Conservation (phyloP, 345 rosid genomes). For the Syzygium oleosum region DNA sequence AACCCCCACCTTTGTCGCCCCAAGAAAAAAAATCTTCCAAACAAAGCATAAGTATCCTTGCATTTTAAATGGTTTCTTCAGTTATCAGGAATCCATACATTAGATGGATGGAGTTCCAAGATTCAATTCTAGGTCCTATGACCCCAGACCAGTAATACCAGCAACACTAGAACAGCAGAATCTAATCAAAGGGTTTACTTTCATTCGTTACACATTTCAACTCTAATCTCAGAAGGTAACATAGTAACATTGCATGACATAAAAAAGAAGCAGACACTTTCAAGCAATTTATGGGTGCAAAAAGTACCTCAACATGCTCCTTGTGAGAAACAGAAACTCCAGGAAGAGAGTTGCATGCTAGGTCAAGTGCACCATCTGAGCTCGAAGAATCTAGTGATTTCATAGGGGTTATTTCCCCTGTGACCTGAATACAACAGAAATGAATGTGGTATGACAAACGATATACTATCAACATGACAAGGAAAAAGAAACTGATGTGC, state of each 20-base stretch:
- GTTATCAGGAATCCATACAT: background rate
- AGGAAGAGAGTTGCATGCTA: constrained; percentile 10
- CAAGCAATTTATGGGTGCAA: background rate
- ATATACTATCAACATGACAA: background rate
- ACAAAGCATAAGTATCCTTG: background rate
- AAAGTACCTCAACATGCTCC: constrained; percentile 27
- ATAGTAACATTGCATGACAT: background rate
- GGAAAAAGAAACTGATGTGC: constrained; percentile 9
- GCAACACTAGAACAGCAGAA: background rate
- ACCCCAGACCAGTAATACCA: background rate
- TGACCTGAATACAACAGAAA: constrained; percentile 14
- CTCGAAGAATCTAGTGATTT: constrained; percentile 9
- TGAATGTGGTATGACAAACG: background rate
- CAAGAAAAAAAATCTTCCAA: background rate
- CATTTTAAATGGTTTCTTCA: background rate
- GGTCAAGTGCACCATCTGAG: constrained; percentile 19
- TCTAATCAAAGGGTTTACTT: background rate
- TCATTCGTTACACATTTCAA: background rate
- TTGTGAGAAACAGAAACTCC: constrained; percentile 10
- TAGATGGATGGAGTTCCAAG: background rate
- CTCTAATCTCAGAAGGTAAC: background rate
- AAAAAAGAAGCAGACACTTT: background rate
- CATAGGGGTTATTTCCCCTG: constrained; percentile 16
- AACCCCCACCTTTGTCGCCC: background rate
- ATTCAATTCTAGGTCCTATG: background rate